Percentiles rank a stretch among this genome's conserved stretches.
phyloP scores from a whole-genome alignment of 495 filamentous ascomycete genomes.

The Neurospora sp. region DNA sequence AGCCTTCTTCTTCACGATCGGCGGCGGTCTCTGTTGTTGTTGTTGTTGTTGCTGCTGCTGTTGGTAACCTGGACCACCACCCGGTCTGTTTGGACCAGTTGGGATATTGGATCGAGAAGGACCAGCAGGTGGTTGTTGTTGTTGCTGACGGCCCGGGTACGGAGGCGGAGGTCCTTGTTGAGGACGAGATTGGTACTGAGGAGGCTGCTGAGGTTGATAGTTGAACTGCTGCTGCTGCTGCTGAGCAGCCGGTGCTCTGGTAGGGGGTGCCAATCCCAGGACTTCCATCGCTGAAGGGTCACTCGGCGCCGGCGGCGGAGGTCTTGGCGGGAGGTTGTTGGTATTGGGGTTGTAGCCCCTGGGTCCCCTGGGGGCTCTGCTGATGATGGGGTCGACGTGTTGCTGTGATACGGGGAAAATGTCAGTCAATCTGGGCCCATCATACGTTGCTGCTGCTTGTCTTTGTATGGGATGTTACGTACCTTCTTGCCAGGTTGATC shows the following conservation, averaged over 20 bases:
- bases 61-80: neutral
- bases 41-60: neutral
- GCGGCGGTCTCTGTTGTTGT: neutral
- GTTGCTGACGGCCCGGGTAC: slow-evolving; percentile 1
- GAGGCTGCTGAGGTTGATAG: neutral
- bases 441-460: neutral
- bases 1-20: slow-evolving; percentile 22
- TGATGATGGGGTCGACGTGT: neutral
- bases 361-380: slow-evolving; percentile 7
- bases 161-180: slow-evolving; percentile 11
- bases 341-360: neutral
- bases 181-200: neutral
- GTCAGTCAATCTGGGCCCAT: neutral
- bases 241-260: neutral
- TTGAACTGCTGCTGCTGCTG: neutral
- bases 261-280: slow-evolving; percentile 18
- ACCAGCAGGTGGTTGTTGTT: slow-evolving; percentile 2
- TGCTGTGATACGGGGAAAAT: neutral
- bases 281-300: slow-evolving; percentile 25
- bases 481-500: slow-evolving; percentile 19
- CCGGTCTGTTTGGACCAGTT: slow-evolving; percentile 7
- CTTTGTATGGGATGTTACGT: neutral
- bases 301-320: slow-evolving; percentile 4
- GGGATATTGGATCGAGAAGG: neutral
- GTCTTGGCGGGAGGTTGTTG: neutral